Conservation (phyloP, 169 alveolate species). For the Perkinsus marinus region DNA sequence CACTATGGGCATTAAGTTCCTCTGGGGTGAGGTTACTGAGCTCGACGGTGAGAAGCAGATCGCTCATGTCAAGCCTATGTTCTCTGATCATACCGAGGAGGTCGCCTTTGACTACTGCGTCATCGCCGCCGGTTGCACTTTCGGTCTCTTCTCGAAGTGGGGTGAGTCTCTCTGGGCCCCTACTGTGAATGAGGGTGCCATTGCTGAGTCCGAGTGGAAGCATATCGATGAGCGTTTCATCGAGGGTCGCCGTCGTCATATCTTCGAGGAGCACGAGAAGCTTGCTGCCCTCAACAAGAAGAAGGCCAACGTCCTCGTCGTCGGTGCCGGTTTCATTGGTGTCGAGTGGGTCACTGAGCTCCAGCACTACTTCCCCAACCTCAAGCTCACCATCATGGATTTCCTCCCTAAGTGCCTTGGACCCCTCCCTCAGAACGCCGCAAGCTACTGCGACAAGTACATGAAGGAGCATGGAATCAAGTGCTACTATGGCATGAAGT, state of each 20-base stretch:
- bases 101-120: constrained; percentile 26
- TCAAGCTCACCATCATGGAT: constrained; percentile 23
- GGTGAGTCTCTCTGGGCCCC: constrained; percentile 29
- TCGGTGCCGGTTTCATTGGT: constrained; percentile 29
- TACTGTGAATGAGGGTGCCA: constrained; percentile 21
- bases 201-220: constrained; percentile 15
- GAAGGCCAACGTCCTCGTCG: constrained; percentile 15
- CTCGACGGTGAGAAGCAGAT: background rate
- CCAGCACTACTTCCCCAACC: constrained; percentile 19
- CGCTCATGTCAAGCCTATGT: background rate
- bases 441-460: constrained; percentile 20
- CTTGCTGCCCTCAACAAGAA: background rate
- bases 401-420: constrained; percentile 25
- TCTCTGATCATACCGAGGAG: constrained; percentile 4
- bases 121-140: constrained; percentile 25
- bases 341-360: constrained; percentile 31
- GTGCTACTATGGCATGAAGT: constrained; percentile 9
- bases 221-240: constrained; percentile 26
- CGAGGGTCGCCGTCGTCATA: constrained; percentile 26
- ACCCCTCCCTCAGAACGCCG: constrained; percentile 23
- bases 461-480: constrained; percentile 18
- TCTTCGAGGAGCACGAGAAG: constrained; percentile 24
- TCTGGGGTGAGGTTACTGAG: constrained; percentile 25
- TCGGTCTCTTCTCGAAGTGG: constrained; percentile 3
- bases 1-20: constrained; percentile 21